Percentiles rank a stretch among this genome's conserved stretches.
phyloP scores from a whole-genome alignment of 352 stramenopile genomes.

The Globisporangium yorkense region DNA sequence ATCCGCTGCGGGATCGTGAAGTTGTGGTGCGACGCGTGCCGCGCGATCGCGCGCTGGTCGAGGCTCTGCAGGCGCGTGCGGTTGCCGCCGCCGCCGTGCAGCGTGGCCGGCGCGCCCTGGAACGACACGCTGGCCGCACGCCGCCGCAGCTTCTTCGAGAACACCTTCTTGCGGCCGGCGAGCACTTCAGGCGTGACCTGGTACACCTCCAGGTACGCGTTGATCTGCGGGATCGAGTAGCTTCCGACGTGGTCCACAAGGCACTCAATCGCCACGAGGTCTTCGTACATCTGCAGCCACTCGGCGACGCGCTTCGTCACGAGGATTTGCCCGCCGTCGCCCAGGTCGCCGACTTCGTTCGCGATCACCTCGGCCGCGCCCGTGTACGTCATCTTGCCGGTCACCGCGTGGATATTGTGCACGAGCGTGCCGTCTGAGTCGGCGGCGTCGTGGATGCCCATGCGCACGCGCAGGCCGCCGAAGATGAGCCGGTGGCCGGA shows the following conservation, averaged over 20 bases:
- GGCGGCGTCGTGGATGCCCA: slow-evolving; percentile 68
- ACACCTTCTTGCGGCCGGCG: slow-evolving; percentile 9
- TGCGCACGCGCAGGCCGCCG: slow-evolving; percentile 58
- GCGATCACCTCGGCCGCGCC: slow-evolving; percentile 58
- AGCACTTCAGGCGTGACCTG: slow-evolving; percentile 25
- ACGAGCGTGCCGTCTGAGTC: slow-evolving; percentile 48
- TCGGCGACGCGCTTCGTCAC: slow-evolving; percentile 51
- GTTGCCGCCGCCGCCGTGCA: not conserved
- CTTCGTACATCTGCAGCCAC: slow-evolving; percentile 36
- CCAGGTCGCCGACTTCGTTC: slow-evolving; percentile 55
- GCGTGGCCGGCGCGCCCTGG: slow-evolving; percentile 2
- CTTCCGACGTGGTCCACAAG: not conserved
- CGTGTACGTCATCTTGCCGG: slow-evolving; percentile 58
- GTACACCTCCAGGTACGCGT: slow-evolving; percentile 33
- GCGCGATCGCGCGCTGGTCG: slow-evolving; percentile 8
- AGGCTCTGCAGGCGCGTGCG: slow-evolving; percentile 5
- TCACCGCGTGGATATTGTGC: slow-evolving; percentile 54
- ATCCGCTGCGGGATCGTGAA: slow-evolving; percentile 11
- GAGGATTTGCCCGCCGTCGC: slow-evolving; percentile 64
- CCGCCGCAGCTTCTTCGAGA: slow-evolving; percentile 6
- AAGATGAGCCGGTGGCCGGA: slow-evolving; percentile 43
- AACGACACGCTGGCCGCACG: slow-evolving; percentile 8
- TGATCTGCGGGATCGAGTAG: slow-evolving; percentile 28
- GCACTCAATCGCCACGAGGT: slow-evolving; percentile 1
- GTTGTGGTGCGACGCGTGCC: slow-evolving; percentile 7